A percentile compares a stretch with the other conserved stretches of the same genome.
Evolutionary conservation across 140 eudicot genomes (phyloP).

Genomic region (Flaveria floridana): DNA sequence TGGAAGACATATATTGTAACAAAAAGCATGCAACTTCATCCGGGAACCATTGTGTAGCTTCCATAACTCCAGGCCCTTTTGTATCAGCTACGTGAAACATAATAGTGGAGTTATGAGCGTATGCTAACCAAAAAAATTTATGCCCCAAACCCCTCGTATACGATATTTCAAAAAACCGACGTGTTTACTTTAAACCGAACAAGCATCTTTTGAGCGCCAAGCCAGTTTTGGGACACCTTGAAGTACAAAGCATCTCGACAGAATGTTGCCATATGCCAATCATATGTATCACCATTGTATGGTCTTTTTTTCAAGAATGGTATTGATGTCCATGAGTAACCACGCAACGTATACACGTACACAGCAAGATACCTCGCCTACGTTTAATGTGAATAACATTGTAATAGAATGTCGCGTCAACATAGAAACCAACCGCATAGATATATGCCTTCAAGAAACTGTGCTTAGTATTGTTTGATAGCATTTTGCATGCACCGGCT

Average conservation of each 20-base stretch:
- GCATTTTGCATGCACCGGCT: not conserved
- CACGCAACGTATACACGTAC: not conserved
- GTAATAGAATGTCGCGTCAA: not conserved
- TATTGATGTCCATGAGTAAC: not conserved
- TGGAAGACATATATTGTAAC: not conserved
- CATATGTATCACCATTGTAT: not conserved
- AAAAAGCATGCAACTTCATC: not conserved
- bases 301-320: not conserved
- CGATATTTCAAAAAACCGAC: not conserved
- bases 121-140: not conserved
- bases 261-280: not conserved
- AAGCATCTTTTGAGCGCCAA: not conserved
- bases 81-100: not conserved
- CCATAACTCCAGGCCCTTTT: not conserved
- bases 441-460: not conserved
- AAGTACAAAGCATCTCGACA: conserved; percentile 1
- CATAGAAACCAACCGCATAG: not conserved
- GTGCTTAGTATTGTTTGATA: not conserved
- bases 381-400: not conserved
- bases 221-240: not conserved
- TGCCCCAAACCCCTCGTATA: not conserved
- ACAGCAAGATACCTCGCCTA: not conserved
- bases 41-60: not conserved
- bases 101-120: not conserved
- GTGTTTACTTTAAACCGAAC: not conserved